A percentile compares a stretch with the other conserved stretches of the same genome.
Conservation (phyloP, 2,329 filamentous ascomycete species). For the Pseudopyrenochaeta lycopersici region DNA sequence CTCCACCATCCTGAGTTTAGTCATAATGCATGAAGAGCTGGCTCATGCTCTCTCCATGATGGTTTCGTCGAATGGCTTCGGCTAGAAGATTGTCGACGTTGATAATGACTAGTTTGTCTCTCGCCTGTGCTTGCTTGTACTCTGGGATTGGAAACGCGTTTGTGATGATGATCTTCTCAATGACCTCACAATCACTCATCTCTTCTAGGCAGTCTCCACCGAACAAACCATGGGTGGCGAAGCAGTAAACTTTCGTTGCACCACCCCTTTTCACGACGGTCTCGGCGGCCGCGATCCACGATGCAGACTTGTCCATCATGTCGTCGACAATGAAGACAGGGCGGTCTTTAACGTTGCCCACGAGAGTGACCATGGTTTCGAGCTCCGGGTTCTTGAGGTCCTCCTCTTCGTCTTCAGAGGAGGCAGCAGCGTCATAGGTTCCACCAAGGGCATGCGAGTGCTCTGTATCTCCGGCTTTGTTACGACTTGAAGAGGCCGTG, state of each 20-base stretch:
- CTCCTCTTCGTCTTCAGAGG: constrained; percentile 92
- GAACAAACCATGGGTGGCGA: constrained; percentile 96
- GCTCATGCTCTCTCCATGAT: constrained; percentile 87
- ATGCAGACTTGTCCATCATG: constrained; percentile 97
- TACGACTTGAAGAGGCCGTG: constrained; percentile 70
- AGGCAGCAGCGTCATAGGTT: constrained; percentile 81
- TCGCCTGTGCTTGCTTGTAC: constrained; percentile 73
- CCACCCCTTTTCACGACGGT: constrained; percentile 92
- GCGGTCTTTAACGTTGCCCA: constrained; percentile 88
- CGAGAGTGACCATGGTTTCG: constrained; percentile 96
- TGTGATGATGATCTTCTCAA: constrained; percentile 92
- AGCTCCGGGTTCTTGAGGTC: constrained; percentile 80
- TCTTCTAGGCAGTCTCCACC: constrained; percentile 88
- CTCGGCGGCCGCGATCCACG: constrained; percentile 97
- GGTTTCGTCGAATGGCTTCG: constrained; percentile 93
- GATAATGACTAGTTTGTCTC: constrained; percentile 82
- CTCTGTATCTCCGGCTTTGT: constrained; percentile 37
- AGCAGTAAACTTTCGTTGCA: constrained; percentile 95
- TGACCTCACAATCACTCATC: constrained; percentile 90
- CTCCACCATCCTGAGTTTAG: constrained; percentile 17
- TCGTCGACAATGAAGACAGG: constrained; percentile 96
- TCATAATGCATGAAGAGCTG: constrained; percentile 59
- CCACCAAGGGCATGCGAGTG: constrained; percentile 81
- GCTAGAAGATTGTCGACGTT: constrained; percentile 88
- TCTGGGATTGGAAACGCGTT: constrained; percentile 94